phyloP scores from a whole-genome alignment of 2,329 filamentous ascomycete genomes.

The Cryphonectria carpinicola region DNA sequence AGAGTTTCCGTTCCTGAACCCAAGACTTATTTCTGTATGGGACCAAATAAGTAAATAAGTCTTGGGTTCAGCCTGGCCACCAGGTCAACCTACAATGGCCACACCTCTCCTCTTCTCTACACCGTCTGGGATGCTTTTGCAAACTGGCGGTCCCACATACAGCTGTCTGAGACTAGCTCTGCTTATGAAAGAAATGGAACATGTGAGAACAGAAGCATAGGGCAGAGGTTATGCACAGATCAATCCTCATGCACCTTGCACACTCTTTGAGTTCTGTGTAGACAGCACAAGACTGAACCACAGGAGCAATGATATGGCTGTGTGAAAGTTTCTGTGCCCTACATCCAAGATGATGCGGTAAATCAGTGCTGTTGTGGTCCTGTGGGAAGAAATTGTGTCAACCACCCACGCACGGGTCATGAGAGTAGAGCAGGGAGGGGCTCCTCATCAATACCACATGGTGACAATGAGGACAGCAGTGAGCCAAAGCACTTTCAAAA shows the following conservation, averaged over 20 bases:
- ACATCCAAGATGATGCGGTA: not conserved
- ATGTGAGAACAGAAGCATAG: not conserved
- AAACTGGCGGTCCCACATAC: not conserved
- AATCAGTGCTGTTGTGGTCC: not conserved
- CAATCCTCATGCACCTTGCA: not conserved
- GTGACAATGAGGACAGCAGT: too few species aligned
- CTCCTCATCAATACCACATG: too few species aligned
- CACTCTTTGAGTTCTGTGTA: not conserved
- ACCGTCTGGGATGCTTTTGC: not conserved
- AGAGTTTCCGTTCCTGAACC: not conserved
- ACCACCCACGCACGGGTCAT: not conserved
- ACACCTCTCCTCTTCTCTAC: not conserved
- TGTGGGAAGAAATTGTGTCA: not conserved
- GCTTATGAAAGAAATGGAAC: not conserved
- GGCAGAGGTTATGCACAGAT: not conserved
- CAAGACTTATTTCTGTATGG: not conserved
- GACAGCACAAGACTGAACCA: not conserved
- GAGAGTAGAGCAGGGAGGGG: too few species aligned
- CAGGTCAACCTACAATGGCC: not conserved
- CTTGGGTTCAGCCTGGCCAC: too few species aligned
- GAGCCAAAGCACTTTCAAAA: too few species aligned
- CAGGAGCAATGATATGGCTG: not conserved
- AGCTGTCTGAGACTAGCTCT: not conserved
- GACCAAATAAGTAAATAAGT: not conserved
- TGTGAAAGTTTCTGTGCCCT: not conserved